Evolutionary conservation across 345 rosid species (phyloP).

Genomic region (Iberis pinnata): DNA sequence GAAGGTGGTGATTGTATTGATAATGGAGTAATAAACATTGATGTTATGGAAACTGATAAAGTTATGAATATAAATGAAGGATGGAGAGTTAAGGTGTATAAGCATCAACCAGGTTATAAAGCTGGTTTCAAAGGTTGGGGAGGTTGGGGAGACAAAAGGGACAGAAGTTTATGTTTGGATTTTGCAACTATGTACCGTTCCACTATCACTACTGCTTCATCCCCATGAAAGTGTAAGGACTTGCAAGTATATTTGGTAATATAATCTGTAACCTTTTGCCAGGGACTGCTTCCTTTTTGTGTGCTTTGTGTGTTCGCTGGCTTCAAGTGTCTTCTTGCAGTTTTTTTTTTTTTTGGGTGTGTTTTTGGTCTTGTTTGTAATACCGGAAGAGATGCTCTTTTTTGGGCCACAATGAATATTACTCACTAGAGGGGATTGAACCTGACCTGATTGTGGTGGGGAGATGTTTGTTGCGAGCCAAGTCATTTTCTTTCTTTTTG

Average conservation of each 20-base stretch:
- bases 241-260: conserved; percentile 14
- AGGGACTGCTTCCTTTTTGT: no score
- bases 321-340: background rate
- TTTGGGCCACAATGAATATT: no score
- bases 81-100: conserved; percentile 52
- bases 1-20: conserved; percentile 73
- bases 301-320: no score
- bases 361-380: background rate
- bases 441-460: no score
- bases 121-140: conserved; percentile 99
- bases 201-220: background rate
- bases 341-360: background rate
- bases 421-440: no score
- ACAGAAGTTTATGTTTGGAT: conserved; percentile 63
- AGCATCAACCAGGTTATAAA: conserved; percentile 83
- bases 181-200: conserved; percentile 43
- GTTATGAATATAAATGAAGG: conserved; percentile 46
- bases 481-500: no score
- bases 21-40: conserved; percentile 56
- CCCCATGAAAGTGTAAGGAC: conserved; percentile 22
- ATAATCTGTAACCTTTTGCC: no score
- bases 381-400: no score
- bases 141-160: conserved; percentile 97
- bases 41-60: conserved; percentile 52
- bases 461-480: no score